Conservation (phyloP, 257 asterid genomes). For the Primulina eburnea region DNA sequence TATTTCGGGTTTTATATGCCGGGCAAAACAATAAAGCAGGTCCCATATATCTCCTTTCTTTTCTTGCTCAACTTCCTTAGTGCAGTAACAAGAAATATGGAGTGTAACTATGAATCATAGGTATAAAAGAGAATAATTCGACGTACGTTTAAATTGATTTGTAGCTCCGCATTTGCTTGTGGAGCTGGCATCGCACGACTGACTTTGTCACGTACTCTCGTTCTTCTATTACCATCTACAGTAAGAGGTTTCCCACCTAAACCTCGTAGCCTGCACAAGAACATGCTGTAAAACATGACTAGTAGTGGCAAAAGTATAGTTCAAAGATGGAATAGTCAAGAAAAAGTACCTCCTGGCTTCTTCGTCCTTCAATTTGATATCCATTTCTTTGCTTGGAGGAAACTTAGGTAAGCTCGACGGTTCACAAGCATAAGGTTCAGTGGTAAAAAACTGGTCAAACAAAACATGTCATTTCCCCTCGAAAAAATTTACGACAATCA, state of each 20-base stretch:
- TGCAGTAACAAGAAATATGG: background rate
- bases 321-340: conserved; percentile 20
- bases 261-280: conserved; percentile 59
- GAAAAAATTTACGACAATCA: conserved; percentile 9
- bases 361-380: conserved; percentile 79
- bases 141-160: conserved; percentile 76
- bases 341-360: conserved; percentile 65
- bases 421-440: conserved; percentile 82
- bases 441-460: conserved; percentile 54
- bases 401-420: conserved; percentile 81
- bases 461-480: conserved; percentile 5
- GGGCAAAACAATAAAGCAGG: background rate
- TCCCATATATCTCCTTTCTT: background rate
- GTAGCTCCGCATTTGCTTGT: conserved; percentile 95
- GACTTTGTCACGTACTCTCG: conserved; percentile 55
- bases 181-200: conserved; percentile 86
- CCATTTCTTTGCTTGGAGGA: conserved; percentile 97
- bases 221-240: conserved; percentile 58
- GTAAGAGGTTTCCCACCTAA: conserved; percentile 46
- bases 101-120: background rate
- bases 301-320: conserved; percentile 1
- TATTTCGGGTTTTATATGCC: background rate
- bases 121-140: conserved; percentile 15
- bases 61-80: background rate
- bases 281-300: conserved; percentile 17